Evolutionary conservation across 768 basidiomycete species (phyloP).

Genomic region (Auriscalpium microsporum): DNA sequence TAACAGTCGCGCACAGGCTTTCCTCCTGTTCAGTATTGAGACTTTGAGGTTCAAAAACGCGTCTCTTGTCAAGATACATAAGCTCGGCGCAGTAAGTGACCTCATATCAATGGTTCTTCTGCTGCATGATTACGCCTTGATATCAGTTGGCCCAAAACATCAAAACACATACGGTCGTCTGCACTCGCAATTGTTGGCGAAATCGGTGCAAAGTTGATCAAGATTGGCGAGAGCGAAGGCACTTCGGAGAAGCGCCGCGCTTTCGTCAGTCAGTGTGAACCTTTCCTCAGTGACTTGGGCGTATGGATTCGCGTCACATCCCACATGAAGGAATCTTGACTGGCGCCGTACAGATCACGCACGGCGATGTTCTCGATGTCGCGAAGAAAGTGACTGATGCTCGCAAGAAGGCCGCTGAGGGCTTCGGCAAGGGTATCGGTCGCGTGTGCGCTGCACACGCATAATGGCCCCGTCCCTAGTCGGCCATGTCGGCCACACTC

Average conservation of each 20-base stretch:
- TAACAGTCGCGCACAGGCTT: conserved; percentile 38
- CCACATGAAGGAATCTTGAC: not conserved
- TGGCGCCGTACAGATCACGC: conserved; percentile 38
- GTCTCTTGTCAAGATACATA: conserved; percentile 63
- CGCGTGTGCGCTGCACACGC: conserved; percentile 36
- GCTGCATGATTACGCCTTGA: not conserved
- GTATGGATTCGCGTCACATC: conserved; percentile 18
- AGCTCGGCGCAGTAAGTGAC: conserved; percentile 55
- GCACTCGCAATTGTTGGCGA: conserved; percentile 46
- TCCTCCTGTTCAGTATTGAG: conserved; percentile 62
- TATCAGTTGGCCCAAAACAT: conserved; percentile 58
- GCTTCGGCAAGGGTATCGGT: conserved; percentile 60
- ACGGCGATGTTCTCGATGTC: conserved; percentile 52
- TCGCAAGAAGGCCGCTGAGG: conserved; percentile 63
- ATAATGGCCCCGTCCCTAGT: not conserved
- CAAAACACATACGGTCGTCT: conserved; percentile 49
- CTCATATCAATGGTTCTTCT: not conserved
- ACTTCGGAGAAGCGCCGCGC: conserved; percentile 43
- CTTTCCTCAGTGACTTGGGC: conserved; percentile 28
- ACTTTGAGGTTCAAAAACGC: conserved; percentile 65
- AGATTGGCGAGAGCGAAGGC: conserved; percentile 42
- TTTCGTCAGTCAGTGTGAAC: conserved; percentile 43
- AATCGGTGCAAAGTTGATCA: conserved; percentile 45
- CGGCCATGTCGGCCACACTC: too few species aligned
- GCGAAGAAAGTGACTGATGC: conserved; percentile 63